Percentiles rank a stretch among this genome's conserved stretches.
Conservation (phyloP, 192 early-diverging fungal species). For the Gaertneriomyces sp. region DNA sequence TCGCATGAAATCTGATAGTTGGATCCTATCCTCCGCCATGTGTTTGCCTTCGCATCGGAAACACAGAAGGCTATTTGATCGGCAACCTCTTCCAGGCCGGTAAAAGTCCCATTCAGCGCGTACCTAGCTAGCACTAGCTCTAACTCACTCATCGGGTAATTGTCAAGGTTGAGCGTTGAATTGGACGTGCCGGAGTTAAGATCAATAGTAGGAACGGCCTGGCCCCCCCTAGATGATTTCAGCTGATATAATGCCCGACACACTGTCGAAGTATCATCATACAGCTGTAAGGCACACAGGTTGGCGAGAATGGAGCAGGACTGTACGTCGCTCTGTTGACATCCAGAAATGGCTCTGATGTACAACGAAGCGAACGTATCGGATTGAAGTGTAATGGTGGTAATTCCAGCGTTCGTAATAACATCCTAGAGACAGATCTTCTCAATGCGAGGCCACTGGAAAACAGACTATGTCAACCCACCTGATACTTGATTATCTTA, state of each 20-base stretch:
- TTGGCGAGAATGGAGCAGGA: slow-evolving; percentile 49
- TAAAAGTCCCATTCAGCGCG: slow-evolving; percentile 45
- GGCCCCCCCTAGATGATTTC: slow-evolving; percentile 14
- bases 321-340: slow-evolving; percentile 11
- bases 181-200: not conserved
- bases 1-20: too few relatives aligned
- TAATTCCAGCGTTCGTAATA: slow-evolving; percentile 7
- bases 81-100: slow-evolving; percentile 40
- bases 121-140: slow-evolving; percentile 44
- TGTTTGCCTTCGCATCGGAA: not conserved
- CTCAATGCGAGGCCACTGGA: not conserved
- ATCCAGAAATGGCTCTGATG: slow-evolving; percentile 11
- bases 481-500: slow-evolving; percentile 1
- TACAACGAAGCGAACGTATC: slow-evolving; percentile 21
- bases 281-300: slow-evolving; percentile 46
- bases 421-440: slow-evolving; percentile 9
- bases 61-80: slow-evolving; percentile 25
- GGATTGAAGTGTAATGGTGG: slow-evolving; percentile 16
- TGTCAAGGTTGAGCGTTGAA: slow-evolving; percentile 7
- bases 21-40: too few relatives aligned
- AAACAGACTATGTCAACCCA: slow-evolving; percentile 5
- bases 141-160: slow-evolving; percentile 6
- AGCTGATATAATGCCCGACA: slow-evolving; percentile 34
- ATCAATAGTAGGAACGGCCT: slow-evolving; percentile 14
- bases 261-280: slow-evolving; percentile 29